Conservation (phyloP, 2,329 filamentous ascomycete genomes). For the Karstenula rhodostoma region DNA sequence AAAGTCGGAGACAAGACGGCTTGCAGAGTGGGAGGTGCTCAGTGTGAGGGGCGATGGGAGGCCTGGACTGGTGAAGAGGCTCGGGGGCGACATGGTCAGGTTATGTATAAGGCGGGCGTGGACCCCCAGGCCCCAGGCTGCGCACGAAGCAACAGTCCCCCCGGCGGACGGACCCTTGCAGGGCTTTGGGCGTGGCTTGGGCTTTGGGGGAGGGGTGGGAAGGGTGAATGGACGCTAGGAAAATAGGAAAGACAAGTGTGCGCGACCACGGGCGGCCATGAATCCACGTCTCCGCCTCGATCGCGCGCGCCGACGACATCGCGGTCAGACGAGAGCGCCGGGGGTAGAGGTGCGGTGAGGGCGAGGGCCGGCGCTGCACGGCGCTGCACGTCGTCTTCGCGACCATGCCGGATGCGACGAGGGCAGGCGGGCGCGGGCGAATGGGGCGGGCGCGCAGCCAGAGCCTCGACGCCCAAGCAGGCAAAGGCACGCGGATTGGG, state of each 20-base stretch:
- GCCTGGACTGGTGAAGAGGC: slow-evolving; percentile 35
- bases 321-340: slow-evolving; percentile 38
- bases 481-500: slow-evolving; percentile 42
- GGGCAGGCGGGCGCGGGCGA: slow-evolving; percentile 30
- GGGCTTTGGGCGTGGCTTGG: slow-evolving; percentile 42
- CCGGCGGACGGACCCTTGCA: slow-evolving; percentile 10
- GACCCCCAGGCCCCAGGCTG: slow-evolving; percentile 39
- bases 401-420: slow-evolving; percentile 32
- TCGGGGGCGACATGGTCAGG: slow-evolving; percentile 44
- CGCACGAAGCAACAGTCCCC: slow-evolving; percentile 24
- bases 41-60: slow-evolving; percentile 40
- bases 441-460: slow-evolving; percentile 26
- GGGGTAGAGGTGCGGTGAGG: slow-evolving; percentile 49
- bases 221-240: slow-evolving; percentile 48
- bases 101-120: slow-evolving; percentile 47
- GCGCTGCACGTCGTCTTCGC: slow-evolving; percentile 27
- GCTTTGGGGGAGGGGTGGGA: no score
- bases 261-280: slow-evolving; percentile 38
- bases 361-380: slow-evolving; percentile 35
- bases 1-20: not conserved
- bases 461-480: slow-evolving; percentile 33
- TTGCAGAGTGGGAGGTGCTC: slow-evolving; percentile 24
- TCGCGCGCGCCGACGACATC: slow-evolving; percentile 49
- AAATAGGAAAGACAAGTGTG: slow-evolving; percentile 43
- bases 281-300: slow-evolving; percentile 44